Evolutionary conservation across 495 filamentous ascomycete genomes (phyloP).

Genomic region (Neurospora sublineolata): DNA sequence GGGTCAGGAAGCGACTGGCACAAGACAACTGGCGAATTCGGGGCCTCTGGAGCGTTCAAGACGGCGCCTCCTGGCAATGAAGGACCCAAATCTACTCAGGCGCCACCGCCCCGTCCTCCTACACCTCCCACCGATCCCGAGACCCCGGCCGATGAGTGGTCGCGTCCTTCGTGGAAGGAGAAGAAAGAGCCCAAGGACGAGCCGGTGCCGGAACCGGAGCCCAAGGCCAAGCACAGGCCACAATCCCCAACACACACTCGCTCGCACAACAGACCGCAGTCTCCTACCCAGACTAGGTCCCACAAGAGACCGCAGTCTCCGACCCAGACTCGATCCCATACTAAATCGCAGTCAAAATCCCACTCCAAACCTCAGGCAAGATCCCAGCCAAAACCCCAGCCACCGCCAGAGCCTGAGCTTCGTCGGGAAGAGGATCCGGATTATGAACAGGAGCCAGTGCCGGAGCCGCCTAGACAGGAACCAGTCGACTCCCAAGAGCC

Average conservation of each 20-base stretch:
- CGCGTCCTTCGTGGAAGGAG: constrained; percentile 32
- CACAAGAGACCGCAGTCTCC: constrained; percentile 4
- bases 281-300: not conserved
- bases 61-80: constrained; percentile 20
- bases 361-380: not conserved
- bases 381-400: constrained; percentile 4
- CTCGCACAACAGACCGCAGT: not conserved
- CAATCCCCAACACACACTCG: not conserved
- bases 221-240: constrained; percentile 6
- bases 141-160: constrained; percentile 15
- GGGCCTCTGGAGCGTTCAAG: constrained; percentile 12
- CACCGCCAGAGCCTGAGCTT: constrained; percentile 7
- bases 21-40: constrained; percentile 9
- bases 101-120: constrained; percentile 27
- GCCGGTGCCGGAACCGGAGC: constrained; percentile 8
- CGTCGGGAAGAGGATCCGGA: constrained; percentile 20
- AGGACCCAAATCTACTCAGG: constrained; percentile 28
- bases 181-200: not conserved
- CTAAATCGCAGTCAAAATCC: not conserved
- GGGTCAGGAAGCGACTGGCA: not conserved
- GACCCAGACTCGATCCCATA: constrained; percentile 3
- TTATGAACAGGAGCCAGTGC: constrained; percentile 8
- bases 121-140: constrained; percentile 22
- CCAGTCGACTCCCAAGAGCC: constrained; percentile 10
- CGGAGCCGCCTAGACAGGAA: not conserved